Conservation (phyloP, 73 alveolate species). For the Uronychia setigera region DNA sequence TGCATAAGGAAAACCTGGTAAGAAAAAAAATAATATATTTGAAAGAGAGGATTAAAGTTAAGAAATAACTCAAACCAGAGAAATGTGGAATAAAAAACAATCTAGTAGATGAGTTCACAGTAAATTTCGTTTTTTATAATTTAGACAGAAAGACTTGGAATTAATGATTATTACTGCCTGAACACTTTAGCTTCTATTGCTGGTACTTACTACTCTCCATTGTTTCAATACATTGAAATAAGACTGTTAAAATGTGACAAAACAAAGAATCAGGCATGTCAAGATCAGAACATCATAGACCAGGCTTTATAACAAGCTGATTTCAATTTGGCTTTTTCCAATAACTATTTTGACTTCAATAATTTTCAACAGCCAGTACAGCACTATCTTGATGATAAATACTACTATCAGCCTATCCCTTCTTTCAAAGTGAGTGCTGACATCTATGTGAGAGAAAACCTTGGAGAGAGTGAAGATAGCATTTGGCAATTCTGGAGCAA, state of each 20-base stretch:
- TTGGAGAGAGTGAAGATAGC: not conserved
- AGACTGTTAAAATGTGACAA: slow-evolving; percentile 1
- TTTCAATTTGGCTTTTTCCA: not conserved
- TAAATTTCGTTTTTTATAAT: too few relatives aligned
- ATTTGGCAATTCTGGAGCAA: too few relatives aligned
- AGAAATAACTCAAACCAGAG: too few relatives aligned
- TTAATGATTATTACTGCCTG: slow-evolving; percentile 1
- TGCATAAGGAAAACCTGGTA: too few relatives aligned
- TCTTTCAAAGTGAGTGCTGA: not conserved
- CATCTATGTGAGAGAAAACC: not conserved
- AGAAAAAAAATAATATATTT: too few relatives aligned
- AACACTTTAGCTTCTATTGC: not conserved
- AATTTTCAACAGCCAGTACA: not conserved
- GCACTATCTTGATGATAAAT: not conserved
- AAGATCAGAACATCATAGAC: too few relatives aligned
- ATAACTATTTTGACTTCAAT: not conserved
- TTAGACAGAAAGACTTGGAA: too few relatives aligned
- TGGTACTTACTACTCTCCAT: not conserved
- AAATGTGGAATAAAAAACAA: too few relatives aligned
- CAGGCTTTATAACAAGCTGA: too few relatives aligned
- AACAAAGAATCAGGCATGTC: too few relatives aligned
- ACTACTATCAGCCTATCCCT: not conserved
- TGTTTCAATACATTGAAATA: slow-evolving; percentile 7
- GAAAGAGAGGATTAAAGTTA: too few relatives aligned
- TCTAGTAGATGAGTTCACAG: too few relatives aligned